Evolutionary conservation across 139 green algal species (phyloP).

Genomic region (Tetradesmus obliquus): DNA sequence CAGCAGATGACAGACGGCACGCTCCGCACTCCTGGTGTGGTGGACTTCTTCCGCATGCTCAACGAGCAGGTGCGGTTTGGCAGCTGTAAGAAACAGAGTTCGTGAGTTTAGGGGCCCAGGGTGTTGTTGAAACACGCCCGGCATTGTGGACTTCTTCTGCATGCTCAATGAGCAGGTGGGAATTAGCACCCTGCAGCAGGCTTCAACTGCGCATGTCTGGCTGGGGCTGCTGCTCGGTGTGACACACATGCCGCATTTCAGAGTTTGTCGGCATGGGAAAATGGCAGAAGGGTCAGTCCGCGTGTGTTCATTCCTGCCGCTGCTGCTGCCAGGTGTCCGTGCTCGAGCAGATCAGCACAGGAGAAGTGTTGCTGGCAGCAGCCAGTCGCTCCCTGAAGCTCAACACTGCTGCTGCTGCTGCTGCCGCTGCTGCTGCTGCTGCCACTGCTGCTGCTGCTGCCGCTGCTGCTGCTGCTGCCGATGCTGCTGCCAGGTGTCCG

Average conservation of each 20-base stretch:
- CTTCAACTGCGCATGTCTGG: too few species aligned
- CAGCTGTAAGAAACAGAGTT: too few species aligned
- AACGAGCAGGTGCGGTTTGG: constrained; percentile 79
- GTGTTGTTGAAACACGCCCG: constrained; percentile 51
- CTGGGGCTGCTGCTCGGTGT: too few species aligned
- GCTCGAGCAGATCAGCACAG: constrained; percentile 53
- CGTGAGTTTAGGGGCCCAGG: too few species aligned
- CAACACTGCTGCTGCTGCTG: neutral
- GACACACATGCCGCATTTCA: too few species aligned
- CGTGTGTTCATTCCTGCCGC: neutral
- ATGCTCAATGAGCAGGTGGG: constrained; percentile 89
- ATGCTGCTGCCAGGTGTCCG: constrained; percentile 7
- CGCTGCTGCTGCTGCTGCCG: neutral
- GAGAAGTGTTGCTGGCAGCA: constrained; percentile 64
- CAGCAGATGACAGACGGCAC: constrained; percentile 64
- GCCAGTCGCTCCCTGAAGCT: constrained; percentile 29
- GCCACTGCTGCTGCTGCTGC: too few species aligned
- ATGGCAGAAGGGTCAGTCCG: too few species aligned
- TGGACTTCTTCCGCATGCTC: constrained; percentile 95
- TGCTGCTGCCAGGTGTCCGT: constrained; percentile 23
- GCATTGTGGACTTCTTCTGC: constrained; percentile 90
- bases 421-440: too few species aligned
- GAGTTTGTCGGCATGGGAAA: too few species aligned
- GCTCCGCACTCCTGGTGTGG: constrained; percentile 82
- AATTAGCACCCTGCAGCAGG: neutral